Conservation (phyloP, 805 yeast genomes). For the Kodamaea lidongshanica region DNA sequence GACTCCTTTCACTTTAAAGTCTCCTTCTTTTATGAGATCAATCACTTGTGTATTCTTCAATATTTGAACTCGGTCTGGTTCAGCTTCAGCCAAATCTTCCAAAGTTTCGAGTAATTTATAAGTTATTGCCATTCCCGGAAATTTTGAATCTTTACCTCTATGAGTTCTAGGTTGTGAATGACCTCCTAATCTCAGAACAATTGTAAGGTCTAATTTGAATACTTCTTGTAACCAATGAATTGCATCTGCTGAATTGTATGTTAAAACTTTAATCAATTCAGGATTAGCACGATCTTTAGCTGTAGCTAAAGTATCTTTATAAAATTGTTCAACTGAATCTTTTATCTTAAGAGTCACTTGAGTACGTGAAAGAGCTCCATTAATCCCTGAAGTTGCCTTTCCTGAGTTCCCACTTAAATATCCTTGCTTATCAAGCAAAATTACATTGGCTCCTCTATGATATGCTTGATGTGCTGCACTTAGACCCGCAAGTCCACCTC, state of each 20-base stretch:
- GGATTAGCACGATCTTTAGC: slow-evolving; percentile 58
- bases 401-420: slow-evolving; percentile 61
- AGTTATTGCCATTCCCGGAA: slow-evolving; percentile 64
- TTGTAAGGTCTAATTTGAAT: slow-evolving; percentile 55
- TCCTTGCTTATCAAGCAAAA: slow-evolving; percentile 53
- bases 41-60: slow-evolving; percentile 26
- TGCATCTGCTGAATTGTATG: slow-evolving; percentile 59
- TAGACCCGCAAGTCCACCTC: slow-evolving; percentile 62
- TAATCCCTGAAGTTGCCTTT: slow-evolving; percentile 63
- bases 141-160: slow-evolving; percentile 61
- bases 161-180: slow-evolving; percentile 79
- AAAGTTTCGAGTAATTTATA: slow-evolving; percentile 46
- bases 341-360: slow-evolving; percentile 45
- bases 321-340: slow-evolving; percentile 57
- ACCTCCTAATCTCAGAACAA: slow-evolving; percentile 76
- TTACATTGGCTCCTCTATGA: slow-evolving; percentile 47
- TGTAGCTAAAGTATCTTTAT: slow-evolving; percentile 60
- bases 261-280: slow-evolving; percentile 51
- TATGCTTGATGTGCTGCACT: slow-evolving; percentile 55
- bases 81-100: slow-evolving; percentile 39
- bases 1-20: slow-evolving; percentile 23
- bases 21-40: slow-evolving; percentile 33
- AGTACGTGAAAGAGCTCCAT: slow-evolving; percentile 64
- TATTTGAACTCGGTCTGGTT: slow-evolving; percentile 35
- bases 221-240: slow-evolving; percentile 66